Percentiles rank a stretch among this genome's conserved stretches.
phyloP scores from a whole-genome alignment of 192 early-diverging fungal genomes.

The Entophlyctis luteolus region DNA sequence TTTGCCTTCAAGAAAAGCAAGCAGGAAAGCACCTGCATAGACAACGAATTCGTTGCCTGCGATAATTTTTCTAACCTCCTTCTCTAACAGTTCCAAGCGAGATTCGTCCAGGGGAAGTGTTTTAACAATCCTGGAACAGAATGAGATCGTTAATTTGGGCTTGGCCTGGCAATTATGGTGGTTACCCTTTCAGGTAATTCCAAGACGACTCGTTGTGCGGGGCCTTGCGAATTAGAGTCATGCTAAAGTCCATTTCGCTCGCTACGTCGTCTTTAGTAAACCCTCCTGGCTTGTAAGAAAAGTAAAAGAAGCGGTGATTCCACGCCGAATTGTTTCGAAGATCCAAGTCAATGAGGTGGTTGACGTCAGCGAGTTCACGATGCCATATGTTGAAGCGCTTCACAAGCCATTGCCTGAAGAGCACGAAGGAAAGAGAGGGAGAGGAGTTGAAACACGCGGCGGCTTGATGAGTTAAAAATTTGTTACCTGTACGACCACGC shows the following conservation, averaged over 20 bases:
- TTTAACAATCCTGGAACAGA: conserved; percentile 1
- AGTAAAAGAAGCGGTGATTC: conserved; percentile 93
- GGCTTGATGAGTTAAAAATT: background rate
- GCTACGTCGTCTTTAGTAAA: conserved; percentile 43
- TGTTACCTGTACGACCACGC: conserved; percentile 85
- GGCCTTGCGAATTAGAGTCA: conserved; percentile 65
- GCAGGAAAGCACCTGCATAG: conserved; percentile 9
- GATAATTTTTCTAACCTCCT: background rate
- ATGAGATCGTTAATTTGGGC: background rate
- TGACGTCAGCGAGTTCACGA: conserved; percentile 69
- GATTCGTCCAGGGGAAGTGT: background rate
- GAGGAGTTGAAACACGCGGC: background rate
- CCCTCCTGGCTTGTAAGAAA: conserved; percentile 40
- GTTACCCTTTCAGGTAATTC: conserved; percentile 79
- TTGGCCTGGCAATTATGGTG: background rate
- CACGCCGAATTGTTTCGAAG: conserved; percentile 97
- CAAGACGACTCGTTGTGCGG: conserved; percentile 93
- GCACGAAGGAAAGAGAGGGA: background rate
- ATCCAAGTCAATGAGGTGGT: conserved; percentile 72
- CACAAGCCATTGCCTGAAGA: conserved; percentile 82
- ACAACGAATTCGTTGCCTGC: conserved; percentile 8
- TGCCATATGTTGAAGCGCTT: conserved; percentile 71
- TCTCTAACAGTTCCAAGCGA: background rate
- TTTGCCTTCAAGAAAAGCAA: conserved; percentile 5
- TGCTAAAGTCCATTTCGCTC: conserved; percentile 64